These are phyloP conservation scores for Floccularia luteovirens DNA, from an alignment of 768 basidiomycete genomes.

Conservation along the genomic window DNA sequence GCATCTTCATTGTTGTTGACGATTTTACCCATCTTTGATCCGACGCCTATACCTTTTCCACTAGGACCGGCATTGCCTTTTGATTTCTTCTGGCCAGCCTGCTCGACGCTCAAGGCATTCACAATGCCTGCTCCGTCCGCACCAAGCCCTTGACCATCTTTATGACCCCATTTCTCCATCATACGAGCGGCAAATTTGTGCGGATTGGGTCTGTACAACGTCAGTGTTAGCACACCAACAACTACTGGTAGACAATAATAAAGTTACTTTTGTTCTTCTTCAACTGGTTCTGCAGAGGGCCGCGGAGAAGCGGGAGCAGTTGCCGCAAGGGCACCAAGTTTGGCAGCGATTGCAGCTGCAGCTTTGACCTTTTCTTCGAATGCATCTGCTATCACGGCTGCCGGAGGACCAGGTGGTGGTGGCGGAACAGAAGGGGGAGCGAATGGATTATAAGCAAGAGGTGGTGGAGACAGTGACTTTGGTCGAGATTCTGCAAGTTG, in stretches of 20 bases:
- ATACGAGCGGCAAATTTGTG: constrained; percentile 77
- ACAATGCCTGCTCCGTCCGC: constrained; percentile 80
- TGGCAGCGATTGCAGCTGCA: constrained; percentile 80
- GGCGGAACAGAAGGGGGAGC: constrained; percentile 55
- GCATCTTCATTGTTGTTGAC: constrained; percentile 87
- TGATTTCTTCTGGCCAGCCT: constrained; percentile 35
- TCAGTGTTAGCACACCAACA: too few species aligned
- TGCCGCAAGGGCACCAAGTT: constrained; percentile 47
- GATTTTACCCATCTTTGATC: constrained; percentile 79
- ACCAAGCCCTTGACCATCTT: constrained; percentile 90
- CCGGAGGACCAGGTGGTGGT: constrained; percentile 40
- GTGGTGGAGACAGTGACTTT: constrained; percentile 35
- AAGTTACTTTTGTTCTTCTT: constrained; percentile 24
- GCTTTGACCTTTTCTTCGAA: constrained; percentile 68
- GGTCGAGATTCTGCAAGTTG: constrained; percentile 15
- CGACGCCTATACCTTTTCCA: constrained; percentile 32
- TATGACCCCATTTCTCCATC: constrained; percentile 97
- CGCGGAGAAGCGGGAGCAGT: constrained; percentile 17
- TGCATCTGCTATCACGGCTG: constrained; percentile 22
- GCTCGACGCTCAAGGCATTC: constrained; percentile 81
- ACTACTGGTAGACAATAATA: not conserved
- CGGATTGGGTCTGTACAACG: constrained; percentile 48
- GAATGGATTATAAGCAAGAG: constrained; percentile 64
- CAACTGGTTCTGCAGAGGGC: constrained; percentile 18
- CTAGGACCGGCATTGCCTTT: constrained; percentile 23